A percentile compares a stretch with the other conserved stretches of the same genome.
phyloP scores from a whole-genome alignment of 2,329 filamentous ascomycete species.

The Penicillium brevicompactum region DNA sequence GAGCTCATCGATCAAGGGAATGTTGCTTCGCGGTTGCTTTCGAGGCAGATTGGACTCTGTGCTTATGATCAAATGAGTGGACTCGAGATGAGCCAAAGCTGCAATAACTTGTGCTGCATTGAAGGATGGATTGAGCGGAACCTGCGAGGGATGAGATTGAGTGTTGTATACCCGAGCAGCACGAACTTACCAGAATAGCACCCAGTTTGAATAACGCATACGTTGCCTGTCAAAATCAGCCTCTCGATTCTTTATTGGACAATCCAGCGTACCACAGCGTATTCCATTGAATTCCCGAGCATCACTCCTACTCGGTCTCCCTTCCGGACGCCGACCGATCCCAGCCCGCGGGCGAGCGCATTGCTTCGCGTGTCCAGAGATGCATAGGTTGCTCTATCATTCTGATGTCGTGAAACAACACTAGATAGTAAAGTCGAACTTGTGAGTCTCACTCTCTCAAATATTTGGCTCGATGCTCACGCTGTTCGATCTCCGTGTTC shows the following conservation, averaged over 20 bases:
- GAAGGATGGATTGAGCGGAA: constrained; percentile 92
- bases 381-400: constrained; percentile 69
- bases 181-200: constrained; percentile 69
- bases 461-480: constrained; percentile 41
- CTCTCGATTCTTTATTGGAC: not conserved
- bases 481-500: constrained; percentile 52
- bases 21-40: constrained; percentile 63
- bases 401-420: constrained; percentile 64
- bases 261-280: constrained; percentile 63
- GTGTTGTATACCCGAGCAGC: not conserved
- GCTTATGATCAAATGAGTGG: constrained; percentile 77
- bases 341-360: constrained; percentile 70
- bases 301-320: constrained; percentile 85
- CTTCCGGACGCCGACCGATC: constrained; percentile 71
- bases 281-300: constrained; percentile 82
- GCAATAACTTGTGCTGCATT: constrained; percentile 75
- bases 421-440: constrained; percentile 32
- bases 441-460: not conserved
- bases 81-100: constrained; percentile 74
- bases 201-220: constrained; percentile 94
- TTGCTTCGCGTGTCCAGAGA: constrained; percentile 76
- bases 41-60: constrained; percentile 80
- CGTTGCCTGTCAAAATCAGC: constrained; percentile 50
- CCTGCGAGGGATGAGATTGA: constrained; percentile 42
- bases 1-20: constrained; percentile 58